Conservation (phyloP, 2,329 filamentous ascomycete species). For the Xylariaceae sp. region DNA sequence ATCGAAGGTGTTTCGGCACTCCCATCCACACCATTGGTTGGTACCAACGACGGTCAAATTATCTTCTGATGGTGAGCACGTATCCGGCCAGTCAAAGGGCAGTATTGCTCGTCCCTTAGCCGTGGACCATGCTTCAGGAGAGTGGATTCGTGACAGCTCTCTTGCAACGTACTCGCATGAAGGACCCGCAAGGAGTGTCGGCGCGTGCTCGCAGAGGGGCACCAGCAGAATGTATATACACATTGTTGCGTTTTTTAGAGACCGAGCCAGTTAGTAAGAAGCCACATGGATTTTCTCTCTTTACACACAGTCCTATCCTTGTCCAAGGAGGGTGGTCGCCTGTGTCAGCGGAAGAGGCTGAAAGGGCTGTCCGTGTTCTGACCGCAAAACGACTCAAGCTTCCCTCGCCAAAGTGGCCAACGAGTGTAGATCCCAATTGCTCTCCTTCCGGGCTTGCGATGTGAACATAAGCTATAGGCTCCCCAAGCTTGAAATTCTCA, state of each 20-base stretch:
- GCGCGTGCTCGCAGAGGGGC: slow-evolving; percentile 33
- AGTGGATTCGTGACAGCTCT: slow-evolving; percentile 32
- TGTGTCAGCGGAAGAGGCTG: too few relatives aligned
- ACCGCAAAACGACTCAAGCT: too few relatives aligned
- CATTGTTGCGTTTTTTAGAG: slow-evolving; percentile 24
- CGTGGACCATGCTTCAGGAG: slow-evolving; percentile 28
- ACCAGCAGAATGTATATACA: slow-evolving; percentile 34
- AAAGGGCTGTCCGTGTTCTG: too few relatives aligned
- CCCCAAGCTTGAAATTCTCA: too few relatives aligned
- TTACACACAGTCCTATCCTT: too few relatives aligned
- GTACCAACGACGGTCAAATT: slow-evolving; percentile 27
- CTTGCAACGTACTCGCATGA: slow-evolving; percentile 28
- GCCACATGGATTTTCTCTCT: too few relatives aligned
- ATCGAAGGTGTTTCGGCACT: slow-evolving; percentile 33
- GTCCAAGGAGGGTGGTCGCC: too few relatives aligned
- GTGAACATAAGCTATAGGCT: too few relatives aligned
- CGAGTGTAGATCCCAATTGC: too few relatives aligned
- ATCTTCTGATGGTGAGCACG: slow-evolving; percentile 26
- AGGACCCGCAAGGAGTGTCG: slow-evolving; percentile 30
- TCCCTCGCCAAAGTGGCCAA: too few relatives aligned
- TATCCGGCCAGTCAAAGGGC: slow-evolving; percentile 30
- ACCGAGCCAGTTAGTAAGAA: too few relatives aligned
- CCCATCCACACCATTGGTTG: slow-evolving; percentile 38
- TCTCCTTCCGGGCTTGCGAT: too few relatives aligned
- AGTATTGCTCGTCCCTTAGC: slow-evolving; percentile 12